Base-by-base conservation (phyloP, 1,139 yeast genomes). In the Candida mesenterica region DNA sequence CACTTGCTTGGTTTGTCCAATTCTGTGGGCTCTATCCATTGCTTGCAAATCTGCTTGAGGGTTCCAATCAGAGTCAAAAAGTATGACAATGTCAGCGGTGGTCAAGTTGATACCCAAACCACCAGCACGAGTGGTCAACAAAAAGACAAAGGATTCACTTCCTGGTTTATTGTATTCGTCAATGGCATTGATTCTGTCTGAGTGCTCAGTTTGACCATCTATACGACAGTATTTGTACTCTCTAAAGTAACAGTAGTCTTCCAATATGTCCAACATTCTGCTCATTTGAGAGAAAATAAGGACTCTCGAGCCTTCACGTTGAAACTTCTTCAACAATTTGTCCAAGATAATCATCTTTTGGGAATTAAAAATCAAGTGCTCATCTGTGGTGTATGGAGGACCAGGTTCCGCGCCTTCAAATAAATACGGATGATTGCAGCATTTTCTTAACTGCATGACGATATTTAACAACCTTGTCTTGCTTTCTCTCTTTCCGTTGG, bases 371-470 rank as follows among this genome's bases (percentile, higher is more conserved):
- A 84, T 79, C 51, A 84, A 70, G 61, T 84, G 94, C 53, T 84
- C 92, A 59, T 83, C 94, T 0, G 90, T 84, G 4, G 92, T 84
- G 49, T 68, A 84, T 15, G 94, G 92, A 17, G 94, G 94, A 5
- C 94, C 94, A 0, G 92, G 94, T 54, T 84, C 94, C 1, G 92
- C 92, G 17, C 94, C 92, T 56, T 84, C 94, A 52, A 84, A 84
- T 32, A 84, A 60, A 52, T 84, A 84, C 4, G 94, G 92, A 60
- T 84, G 94, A 52, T 84, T 84, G 60, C 92, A 84, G 55, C 92
- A 84, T 55, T 84, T 84, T 53, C 94, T 70, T 52, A 84, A 68
- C 58, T 84, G 94, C 94, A 84, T 84, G 18, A 83, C 92, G 48
- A 84, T 83, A 53, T 84, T 84, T 38, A 84, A 65, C 40, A 84